phyloP scores from a whole-genome alignment of 345 rosid genomes.

The Pugionium cornutum region DNA sequence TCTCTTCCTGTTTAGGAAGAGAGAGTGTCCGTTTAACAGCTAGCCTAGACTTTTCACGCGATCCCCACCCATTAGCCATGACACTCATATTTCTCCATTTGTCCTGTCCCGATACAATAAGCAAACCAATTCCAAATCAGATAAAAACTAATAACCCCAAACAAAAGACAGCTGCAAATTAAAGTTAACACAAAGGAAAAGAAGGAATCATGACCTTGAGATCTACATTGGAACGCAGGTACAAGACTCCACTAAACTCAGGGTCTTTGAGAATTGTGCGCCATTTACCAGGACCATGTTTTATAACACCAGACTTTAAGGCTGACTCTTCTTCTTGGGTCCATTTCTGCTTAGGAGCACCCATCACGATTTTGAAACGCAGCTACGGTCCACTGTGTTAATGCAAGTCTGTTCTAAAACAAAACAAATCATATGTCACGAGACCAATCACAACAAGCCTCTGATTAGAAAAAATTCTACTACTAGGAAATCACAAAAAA shows the following conservation, averaged over 20 bases:
- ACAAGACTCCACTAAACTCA: conserved; percentile 79
- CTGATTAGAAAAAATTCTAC: neutral
- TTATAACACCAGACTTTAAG: conserved; percentile 83
- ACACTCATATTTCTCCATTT: conserved; percentile 99
- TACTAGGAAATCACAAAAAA: too few species aligned
- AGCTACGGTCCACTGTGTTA: neutral
- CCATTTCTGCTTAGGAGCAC: conserved; percentile 99
- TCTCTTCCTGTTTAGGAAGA: conserved; percentile 61
- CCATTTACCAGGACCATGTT: conserved; percentile 98
- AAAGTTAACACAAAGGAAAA: conserved; percentile 26
- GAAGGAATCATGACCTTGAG: conserved; percentile 64
- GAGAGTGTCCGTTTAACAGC: conserved; percentile 61
- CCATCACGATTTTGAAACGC: conserved; percentile 51
- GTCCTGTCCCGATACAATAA: conserved; percentile 52
- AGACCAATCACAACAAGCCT: neutral
- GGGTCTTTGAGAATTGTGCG: conserved; percentile 98
- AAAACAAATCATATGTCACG: conserved; percentile 9
- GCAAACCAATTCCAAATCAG: conserved; percentile 17
- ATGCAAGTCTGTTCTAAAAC: conserved; percentile 27
- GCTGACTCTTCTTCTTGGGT: conserved; percentile 97
- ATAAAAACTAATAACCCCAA: conserved; percentile 3
- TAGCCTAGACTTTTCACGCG: conserved; percentile 83
- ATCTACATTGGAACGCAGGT: conserved; percentile 94
- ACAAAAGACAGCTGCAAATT: neutral
- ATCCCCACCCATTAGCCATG: conserved; percentile 90